These are phyloP conservation scores for Penicillium polonicum DNA, from an alignment of 2,329 filamentous ascomycete species.

Conservation along the genomic window DNA sequence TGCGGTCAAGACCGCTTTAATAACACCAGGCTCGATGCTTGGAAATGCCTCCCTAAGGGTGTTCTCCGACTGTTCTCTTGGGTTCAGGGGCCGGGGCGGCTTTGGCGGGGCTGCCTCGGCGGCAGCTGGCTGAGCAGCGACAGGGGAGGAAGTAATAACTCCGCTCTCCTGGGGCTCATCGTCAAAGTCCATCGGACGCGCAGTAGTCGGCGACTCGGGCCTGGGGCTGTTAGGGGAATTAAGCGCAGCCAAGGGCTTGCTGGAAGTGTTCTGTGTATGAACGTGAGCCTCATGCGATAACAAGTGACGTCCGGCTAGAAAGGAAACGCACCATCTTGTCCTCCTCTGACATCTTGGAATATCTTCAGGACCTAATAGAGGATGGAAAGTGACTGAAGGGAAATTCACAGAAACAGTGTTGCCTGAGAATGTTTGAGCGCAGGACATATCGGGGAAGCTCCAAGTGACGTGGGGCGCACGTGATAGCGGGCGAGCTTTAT, in stretches of 20 bases:
- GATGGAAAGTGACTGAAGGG: background rate
- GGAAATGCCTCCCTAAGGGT: constrained; percentile 95
- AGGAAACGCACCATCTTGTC: constrained; percentile 34
- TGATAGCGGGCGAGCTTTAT: constrained; percentile 24
- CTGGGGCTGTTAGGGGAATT: constrained; percentile 34
- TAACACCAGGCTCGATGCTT: constrained; percentile 71
- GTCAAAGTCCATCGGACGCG: constrained; percentile 57
- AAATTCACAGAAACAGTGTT: constrained; percentile 12
- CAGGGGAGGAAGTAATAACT: constrained; percentile 27
- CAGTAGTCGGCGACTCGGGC: constrained; percentile 56
- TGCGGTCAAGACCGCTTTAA: constrained; percentile 83
- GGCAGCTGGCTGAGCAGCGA: constrained; percentile 30
- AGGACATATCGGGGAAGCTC: constrained; percentile 25
- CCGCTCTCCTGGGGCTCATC: constrained; percentile 53
- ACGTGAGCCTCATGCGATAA: constrained; percentile 23
- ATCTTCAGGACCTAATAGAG: background rate
- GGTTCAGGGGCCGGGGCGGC: constrained; percentile 77
- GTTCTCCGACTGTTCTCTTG: constrained; percentile 79
- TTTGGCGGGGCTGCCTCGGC: constrained; percentile 64
- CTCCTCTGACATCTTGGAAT: constrained; percentile 37
- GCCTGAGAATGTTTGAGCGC: constrained; percentile 18
- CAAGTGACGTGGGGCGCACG: constrained; percentile 29
- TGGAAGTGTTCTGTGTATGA: constrained; percentile 34
- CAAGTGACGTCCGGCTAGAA: constrained; percentile 6
- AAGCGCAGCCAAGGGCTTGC: constrained; percentile 33